Base-by-base conservation (phyloP, 1,284 basidiomycete species). In the Sparassis latifolia region DNA sequence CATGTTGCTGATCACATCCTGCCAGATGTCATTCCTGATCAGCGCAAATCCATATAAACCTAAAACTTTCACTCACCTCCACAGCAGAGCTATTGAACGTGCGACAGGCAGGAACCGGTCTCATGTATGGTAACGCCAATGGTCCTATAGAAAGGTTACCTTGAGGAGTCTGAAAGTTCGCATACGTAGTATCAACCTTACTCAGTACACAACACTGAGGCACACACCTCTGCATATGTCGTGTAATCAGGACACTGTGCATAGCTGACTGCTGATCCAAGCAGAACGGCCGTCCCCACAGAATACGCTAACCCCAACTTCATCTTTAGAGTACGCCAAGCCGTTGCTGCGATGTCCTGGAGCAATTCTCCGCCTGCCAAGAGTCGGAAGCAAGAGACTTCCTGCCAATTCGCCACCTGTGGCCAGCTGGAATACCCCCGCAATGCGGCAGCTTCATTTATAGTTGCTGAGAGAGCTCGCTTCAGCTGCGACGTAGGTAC, bases 41-140 rank as follows among this genome's bases (percentile, higher is more conserved):
- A 29, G 28, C 12, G 33, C 3, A 12, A 2, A 38, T 31, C 7
- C 39, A 38, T 4, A 38, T 38, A 2, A 28, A 10, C 10, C 12
- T 0, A 7, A 28, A 20, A n/a, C 2, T 20, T 29, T 32, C 42
- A 39, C 56, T 44, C 63, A 84, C 84, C 72, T 87, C 85, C 7
- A 86, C 84, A n/a, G 78, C 75, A 28, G 77, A 75, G 59, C 82
- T 86, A 52, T 81, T 84, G 68, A 87, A 88, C 2, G 85, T 87
- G 48, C 86, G 74, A 59, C 86, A 88, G 29, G 71, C 73, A 12
- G 78, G 80, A 37, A 69, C 69, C 29, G 84, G 85, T 28, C 86
- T 71, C 86, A 88, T 88, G 61, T 73, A 84, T 10, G 86, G 86
- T 55, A 88, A 66, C 2, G 69, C 71, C 52, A 88, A 64, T n/a